Evolutionary conservation across 768 basidiomycete species (phyloP).

Genomic region (Lactarius sanguifluus): DNA sequence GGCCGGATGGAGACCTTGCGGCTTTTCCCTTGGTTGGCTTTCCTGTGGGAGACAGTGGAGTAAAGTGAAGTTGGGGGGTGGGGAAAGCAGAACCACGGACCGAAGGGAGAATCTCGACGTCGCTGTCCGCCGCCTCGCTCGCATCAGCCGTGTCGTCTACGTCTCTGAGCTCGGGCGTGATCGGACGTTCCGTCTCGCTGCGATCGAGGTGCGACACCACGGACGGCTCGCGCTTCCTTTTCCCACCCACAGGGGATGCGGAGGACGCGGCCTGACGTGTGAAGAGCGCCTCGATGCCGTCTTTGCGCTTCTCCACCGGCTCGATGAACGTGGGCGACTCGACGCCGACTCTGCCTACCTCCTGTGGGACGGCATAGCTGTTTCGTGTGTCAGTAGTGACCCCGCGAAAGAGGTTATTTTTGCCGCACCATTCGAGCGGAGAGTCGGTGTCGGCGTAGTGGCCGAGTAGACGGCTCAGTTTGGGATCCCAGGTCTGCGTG

Average conservation of each 20-base stretch:
- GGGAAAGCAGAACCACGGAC: background rate
- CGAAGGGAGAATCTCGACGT: conserved; percentile 22
- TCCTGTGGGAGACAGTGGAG: background rate
- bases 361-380: conserved; percentile 86
- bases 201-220: background rate
- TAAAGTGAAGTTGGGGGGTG: too few species aligned
- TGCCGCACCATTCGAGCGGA: conserved; percentile 63
- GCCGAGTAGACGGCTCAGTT: conserved; percentile 57
- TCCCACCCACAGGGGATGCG: background rate
- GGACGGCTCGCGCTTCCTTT: conserved; percentile 21
- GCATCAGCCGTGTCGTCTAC: background rate
- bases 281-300: conserved; percentile 86
- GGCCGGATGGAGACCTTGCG: background rate
- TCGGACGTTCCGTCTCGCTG: background rate
- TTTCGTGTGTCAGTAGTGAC: background rate
- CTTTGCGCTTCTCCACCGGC: conserved; percentile 74
- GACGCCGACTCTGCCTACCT: conserved; percentile 87
- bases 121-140: conserved; percentile 13
- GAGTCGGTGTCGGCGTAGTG: conserved; percentile 54
- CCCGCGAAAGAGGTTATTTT: too few species aligned
- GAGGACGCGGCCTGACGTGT: conserved; percentile 49
- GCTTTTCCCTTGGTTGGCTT: background rate
- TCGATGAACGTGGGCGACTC: conserved; percentile 82
- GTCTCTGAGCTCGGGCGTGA: background rate
- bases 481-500: conserved; percentile 59